These are phyloP conservation scores for Ochetophila trinervis DNA, from an alignment of 306 rosid genomes.

Conservation along the genomic window DNA sequence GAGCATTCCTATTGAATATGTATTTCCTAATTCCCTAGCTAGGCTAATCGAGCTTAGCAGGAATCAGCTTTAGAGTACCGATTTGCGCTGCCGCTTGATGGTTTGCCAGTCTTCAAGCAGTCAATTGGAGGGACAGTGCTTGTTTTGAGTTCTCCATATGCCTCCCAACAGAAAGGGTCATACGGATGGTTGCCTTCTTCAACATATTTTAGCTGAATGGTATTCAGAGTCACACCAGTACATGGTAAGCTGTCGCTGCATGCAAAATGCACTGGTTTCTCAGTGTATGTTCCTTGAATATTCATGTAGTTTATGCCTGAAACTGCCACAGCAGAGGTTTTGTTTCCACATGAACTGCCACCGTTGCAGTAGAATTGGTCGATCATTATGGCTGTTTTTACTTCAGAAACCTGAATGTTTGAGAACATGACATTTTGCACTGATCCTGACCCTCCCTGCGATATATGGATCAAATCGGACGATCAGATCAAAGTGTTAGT, in stretches of 20 bases:
- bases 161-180: slow-evolving; percentile 74
- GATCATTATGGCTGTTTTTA: slow-evolving; percentile 54
- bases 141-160: slow-evolving; percentile 65
- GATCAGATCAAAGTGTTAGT: no score
- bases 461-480: no score
- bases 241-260: slow-evolving; percentile 80
- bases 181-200: slow-evolving; percentile 17
- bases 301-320: slow-evolving; percentile 50
- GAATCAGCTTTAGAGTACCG: slow-evolving; percentile 29
- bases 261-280: slow-evolving; percentile 54
- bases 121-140: slow-evolving; percentile 48
- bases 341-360: slow-evolving; percentile 41
- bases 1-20: not conserved
- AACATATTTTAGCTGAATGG: slow-evolving; percentile 44
- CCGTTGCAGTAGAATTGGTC: slow-evolving; percentile 81
- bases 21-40: not conserved
- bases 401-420: slow-evolving; percentile 67
- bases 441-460: slow-evolving; percentile 83
- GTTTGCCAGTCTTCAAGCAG: slow-evolving; percentile 51
- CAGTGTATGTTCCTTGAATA: slow-evolving; percentile 61
- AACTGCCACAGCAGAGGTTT: slow-evolving; percentile 69
- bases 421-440: slow-evolving; percentile 66
- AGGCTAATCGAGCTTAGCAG: slow-evolving; percentile 34
- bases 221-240: slow-evolving; percentile 55
- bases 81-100: slow-evolving; percentile 21